A percentile compares a stretch with the other conserved stretches of the same genome.
phyloP scores from a whole-genome alignment of 768 basidiomycete species.

The Amanita phalloides region DNA sequence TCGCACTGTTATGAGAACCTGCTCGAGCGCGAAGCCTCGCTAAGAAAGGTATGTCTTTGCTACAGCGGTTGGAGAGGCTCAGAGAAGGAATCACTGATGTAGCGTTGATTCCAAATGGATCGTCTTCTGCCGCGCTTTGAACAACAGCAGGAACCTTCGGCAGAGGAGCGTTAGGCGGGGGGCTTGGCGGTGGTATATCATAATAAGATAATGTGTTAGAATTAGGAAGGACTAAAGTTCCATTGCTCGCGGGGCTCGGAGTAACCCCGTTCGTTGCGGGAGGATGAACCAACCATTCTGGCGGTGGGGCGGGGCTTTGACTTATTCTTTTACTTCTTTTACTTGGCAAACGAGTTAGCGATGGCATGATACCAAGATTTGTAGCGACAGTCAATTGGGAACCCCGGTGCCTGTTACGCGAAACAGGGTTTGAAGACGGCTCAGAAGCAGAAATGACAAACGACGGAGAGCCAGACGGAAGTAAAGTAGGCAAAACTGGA shows the following conservation, averaged over 20 bases:
- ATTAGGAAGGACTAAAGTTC: constrained; percentile 15
- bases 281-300: constrained; percentile 24
- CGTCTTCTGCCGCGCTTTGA: neutral
- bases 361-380: neutral
- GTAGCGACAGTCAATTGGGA: neutral
- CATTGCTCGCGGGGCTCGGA: neutral
- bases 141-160: constrained; percentile 21
- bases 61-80: constrained; percentile 14
- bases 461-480: neutral
- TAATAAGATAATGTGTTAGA: constrained; percentile 35
- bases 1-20: neutral
- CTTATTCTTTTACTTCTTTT: neutral
- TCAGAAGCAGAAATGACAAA: neutral
- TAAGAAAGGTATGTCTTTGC: constrained; percentile 33
- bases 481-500: neutral
- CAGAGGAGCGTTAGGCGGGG: constrained; percentile 34
- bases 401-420: neutral
- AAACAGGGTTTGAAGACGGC: neutral
- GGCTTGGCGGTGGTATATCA: constrained; percentile 40
- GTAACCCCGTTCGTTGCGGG: constrained; percentile 8
- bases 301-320: constrained; percentile 9
- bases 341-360: neutral
- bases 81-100: constrained; percentile 3
- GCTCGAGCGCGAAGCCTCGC: neutral
- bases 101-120: constrained; percentile 2